Evolutionary conservation across 345 rosid genomes (phyloP), one percentile per base, ranked within the genome.

Genomic region (Heritiera littoralis): DNA sequence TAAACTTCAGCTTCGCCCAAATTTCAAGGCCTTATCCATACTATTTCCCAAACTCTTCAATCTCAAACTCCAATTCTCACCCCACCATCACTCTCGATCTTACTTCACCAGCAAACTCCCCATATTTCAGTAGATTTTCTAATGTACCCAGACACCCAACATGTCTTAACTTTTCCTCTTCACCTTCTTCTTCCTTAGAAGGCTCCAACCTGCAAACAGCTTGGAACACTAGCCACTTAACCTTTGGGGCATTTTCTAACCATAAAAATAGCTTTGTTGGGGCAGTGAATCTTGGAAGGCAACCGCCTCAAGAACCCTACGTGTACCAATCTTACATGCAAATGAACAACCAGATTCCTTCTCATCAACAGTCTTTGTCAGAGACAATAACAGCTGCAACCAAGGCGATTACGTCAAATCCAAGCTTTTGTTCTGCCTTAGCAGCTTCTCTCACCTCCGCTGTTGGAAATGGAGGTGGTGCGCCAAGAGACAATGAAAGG

Each of bases 1-100:
- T 71, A 30, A 81, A 78, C 76, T 75, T 79, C 66, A 76, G 69
- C 74, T 81, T 77, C 59, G 52, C 89, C 32, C 73, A 83, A 58
- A 78, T 7, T 64, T 66, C 79, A 40, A 68, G 60, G 12, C 77
- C 80, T 18, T 79, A 54, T 15, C 85, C 64, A 9, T 77, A 80
- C 79, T 74, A 63, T 80, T 77, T 85, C 54, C 80, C 83, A 2
- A 77, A 83, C 85, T 69, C 87, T 55, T 84, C 90, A 52, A 80
- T 90, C 80, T 82, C 93, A 20, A 80, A 89, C 54, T 68, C 84
- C 64, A 83, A 84, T 76, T 78, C 94, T 6, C 90, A 88, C 77
- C 94, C 95, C 0, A 89, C 97, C 8, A 83, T 91, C 78, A 89
- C 91, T 66, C 83, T 92, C 46, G 97, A 92, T 81, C 93, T 88